Evolutionary conservation across 768 basidiomycete genomes (phyloP), one percentile per base, ranked within the genome.

Genomic region (Vishniacozyma victoriae): DNA sequence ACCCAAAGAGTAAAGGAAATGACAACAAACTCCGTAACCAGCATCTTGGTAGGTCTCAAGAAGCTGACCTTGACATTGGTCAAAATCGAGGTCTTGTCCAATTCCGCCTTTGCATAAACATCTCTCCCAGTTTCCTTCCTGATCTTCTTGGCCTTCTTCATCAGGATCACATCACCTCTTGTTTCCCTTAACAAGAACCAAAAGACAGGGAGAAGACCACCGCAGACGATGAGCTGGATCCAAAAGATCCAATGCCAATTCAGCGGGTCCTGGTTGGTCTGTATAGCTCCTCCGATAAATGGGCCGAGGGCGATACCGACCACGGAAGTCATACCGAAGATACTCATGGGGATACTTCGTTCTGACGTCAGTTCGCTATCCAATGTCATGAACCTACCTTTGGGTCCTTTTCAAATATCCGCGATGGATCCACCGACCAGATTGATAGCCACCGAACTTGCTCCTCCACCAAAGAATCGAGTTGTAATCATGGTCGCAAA

Each of bases 161-260:
- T 35, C 13, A 54, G 37, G 39, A 48, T 54, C 14, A 48, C 41
- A 54, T 54, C 52, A 5, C 52, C 52, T 16, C 52, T 20, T 12
- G 52, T 54, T 42, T 54, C 52, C 22, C 41, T 43, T 6, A 54
- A 35, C 4, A 46, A 44, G 15, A 54, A 48, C n/a, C 27, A 47
- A 41, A 54, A 42, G 14, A 54, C 46, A 20, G 40, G 46, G 23
- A 54, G 20, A 5, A 54, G 46, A 4, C 41, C 52, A 11, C 52
- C 52, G 46, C 48, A 40, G 15, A 48, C 22, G 31, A 54, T 54
- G 31, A 54, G 41, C 31, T 54, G 52, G 31, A 54, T 48, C 46
- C 47, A 48, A 26, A 35, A 47, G 19, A 47, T 47, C 46, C 46
- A 47, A 15, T 41, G 46, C 46, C 46, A 47, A 22, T 33, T 40